Base-by-base conservation (phyloP, 257 asterid species). In the Solanum medicagineum region DNA sequence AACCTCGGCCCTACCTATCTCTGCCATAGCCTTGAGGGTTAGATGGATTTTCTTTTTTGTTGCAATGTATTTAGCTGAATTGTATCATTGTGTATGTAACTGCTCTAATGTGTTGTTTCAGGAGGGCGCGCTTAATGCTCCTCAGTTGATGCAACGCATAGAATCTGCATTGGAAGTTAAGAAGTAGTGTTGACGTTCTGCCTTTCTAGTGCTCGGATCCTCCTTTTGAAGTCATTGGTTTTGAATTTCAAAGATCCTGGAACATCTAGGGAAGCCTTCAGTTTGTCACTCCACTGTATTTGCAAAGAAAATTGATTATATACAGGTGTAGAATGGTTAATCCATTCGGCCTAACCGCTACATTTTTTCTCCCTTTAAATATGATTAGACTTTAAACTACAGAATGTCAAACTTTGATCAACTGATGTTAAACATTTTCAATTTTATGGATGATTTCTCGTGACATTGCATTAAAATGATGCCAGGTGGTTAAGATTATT, bases 101-200 rank as follows among this genome's bases (percentile, higher is more conserved):
- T 60, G 84, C 17, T 68, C 2, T 65, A 10, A 40, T 4, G 81
- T 86, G 71, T 14, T 71, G 42, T 88, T 87, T 79, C 93, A 95
- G 99, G 99, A 94, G 91, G 99, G 99, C 74, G 99, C 99, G 29
- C 47, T 93, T 88, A 81, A 87, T 81, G 98, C 94, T 26, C 94
- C 92, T 69, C 92, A 89, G 87, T 93, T 96, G 81, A 88, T 93
- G 79, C 88, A 94, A 85, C 93, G 94, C 54, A 89, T 96, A 56
- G 96, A 94, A 87, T 74, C 94, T 86, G 91, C 98, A 20, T 90
- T 96, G 5, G 88, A 93, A 91, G 97, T 86, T 56, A 86, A 92
- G 90, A 91, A 94, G 93, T 93, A 95, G 92, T 53, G 47, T 26
- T 79, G 17, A 17, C 19, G 22, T 53, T 56, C 65, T 79, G 22